Percentiles rank a stretch among this genome's conserved stretches.
Conservation (phyloP, 2,329 filamentous ascomycete genomes). For the Colletotrichum costaricense region DNA sequence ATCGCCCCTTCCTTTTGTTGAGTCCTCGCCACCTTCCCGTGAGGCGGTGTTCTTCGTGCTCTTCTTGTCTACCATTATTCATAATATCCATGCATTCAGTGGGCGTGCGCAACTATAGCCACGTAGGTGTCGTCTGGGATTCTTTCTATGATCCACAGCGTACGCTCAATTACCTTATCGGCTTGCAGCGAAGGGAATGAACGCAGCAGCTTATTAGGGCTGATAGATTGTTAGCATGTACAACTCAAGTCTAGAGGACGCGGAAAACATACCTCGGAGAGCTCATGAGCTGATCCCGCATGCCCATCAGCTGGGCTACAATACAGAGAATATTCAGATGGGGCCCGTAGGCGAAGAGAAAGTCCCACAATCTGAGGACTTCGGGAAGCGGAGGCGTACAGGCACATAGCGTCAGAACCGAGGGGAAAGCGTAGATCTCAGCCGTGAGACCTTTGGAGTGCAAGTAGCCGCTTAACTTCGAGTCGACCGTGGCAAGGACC, state of each 20-base stretch:
- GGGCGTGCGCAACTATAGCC: conserved; percentile 89
- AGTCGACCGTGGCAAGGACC: conserved; percentile 90
- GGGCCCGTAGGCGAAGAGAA: conserved; percentile 93
- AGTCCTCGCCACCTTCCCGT: neutral
- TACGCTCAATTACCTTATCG: conserved; percentile 84
- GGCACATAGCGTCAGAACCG: conserved; percentile 92
- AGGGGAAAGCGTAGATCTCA: conserved; percentile 96
- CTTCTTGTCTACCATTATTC: neutral
- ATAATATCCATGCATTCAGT: neutral
- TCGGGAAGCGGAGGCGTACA: conserved; percentile 96
- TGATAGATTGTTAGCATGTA: conserved; percentile 50
- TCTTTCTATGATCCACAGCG: conserved; percentile 87
- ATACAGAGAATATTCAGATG: conserved; percentile 97
- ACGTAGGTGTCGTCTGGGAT: conserved; percentile 92
- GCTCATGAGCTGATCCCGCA: conserved; percentile 84
- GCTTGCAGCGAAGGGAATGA: conserved; percentile 88
- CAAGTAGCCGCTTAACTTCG: conserved; percentile 85
- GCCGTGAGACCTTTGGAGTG: conserved; percentile 89
- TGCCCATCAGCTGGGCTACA: conserved; percentile 91
- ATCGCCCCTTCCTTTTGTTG: neutral
- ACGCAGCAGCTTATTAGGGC: conserved; percentile 91
- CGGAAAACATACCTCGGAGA: conserved; percentile 76
- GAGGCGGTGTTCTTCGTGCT: neutral
- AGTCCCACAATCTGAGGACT: conserved; percentile 95
- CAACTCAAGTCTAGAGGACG: neutral